Percentiles rank a stretch among this genome's conserved stretches.
Conservation (phyloP, 78 protist species). For the Cavenderia fasciculata region DNA sequence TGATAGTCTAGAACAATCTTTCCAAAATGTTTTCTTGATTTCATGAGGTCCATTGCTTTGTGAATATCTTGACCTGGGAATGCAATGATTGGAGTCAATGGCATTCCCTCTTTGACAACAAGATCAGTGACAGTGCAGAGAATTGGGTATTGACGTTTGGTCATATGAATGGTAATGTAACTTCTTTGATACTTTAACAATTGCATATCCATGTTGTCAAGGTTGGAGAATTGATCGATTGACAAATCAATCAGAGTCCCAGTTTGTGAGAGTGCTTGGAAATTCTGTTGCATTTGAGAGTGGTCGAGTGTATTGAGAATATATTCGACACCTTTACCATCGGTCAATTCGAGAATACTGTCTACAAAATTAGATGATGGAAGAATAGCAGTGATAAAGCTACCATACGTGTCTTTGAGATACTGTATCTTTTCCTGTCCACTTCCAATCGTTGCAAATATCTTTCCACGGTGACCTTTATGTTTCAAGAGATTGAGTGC, state of each 20-base stretch:
- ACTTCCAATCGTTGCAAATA: background rate
- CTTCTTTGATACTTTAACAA: background rate
- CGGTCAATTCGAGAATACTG: background rate
- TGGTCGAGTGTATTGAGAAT: background rate
- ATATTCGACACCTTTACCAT: background rate
- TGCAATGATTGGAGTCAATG: background rate
- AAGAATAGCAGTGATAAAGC: background rate
- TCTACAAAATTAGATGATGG: background rate
- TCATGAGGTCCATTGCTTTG: background rate
- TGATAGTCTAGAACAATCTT: slow-evolving; percentile 1
- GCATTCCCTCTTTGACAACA: background rate
- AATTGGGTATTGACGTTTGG: background rate
- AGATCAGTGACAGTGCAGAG: background rate
- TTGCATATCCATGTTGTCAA: background rate
- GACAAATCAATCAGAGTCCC: slow-evolving; percentile 60
- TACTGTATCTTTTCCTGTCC: background rate
- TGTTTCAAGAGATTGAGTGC: slow-evolving; percentile 6
- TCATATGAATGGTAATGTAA: background rate
- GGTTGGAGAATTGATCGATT: background rate
- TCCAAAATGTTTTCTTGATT: background rate
- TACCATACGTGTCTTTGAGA: background rate
- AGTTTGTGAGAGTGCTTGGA: background rate
- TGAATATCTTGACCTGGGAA: background rate
- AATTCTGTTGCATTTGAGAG: slow-evolving; percentile 4
- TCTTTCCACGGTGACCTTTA: background rate